Base-by-base conservation (phyloP, 805 yeast genomes). In the Ascoidea tarda region DNA sequence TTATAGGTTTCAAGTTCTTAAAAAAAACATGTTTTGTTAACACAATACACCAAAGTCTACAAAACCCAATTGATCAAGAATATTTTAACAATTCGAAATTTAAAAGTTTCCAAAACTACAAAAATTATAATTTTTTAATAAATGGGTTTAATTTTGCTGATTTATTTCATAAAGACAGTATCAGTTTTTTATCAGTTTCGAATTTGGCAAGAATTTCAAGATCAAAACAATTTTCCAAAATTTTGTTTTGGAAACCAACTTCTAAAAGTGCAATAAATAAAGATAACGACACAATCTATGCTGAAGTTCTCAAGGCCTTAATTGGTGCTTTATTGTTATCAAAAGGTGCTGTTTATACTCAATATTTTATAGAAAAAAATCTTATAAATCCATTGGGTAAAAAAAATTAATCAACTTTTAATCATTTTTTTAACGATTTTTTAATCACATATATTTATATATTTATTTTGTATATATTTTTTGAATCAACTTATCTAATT, bases 301-400 rank as follows among this genome's bases (percentile, higher is more conserved):
- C 80, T 4, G 76, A 78, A 55, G 75, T 78, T 63, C 63, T 79
- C 55, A 71, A 71, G 59, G 82, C 91, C 5, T 66, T 84, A 53
- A 67, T 85, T 33, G 93, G 93, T 32, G 90, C 84, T 2, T 76
- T 85, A 51, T 71, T 82, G 44, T 68, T 78, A 42, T 70, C 73
- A 32, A 80, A 81, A 59, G 93, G 93, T 38, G 14, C 44, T 38
- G 14, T 38, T 38, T 38, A 38, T 38, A 38, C 44, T 38, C 14
- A 8, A 10, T 10, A 38, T 38, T 38, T 38, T 38, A 38, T 38
- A 10, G 14, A 38, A 38, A 38, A 38, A 10, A 10, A 38, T 38
- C 14, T 38, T 10, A 10, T 38, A 38, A 38, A 38, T 38, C 14
- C 44, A 38, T 4, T 38, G 14, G 8, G 14, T 38, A 38, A 38